phyloP scores from a whole-genome alignment of 2,329 filamentous ascomycete species.

The Arthrobotrys conoides region DNA sequence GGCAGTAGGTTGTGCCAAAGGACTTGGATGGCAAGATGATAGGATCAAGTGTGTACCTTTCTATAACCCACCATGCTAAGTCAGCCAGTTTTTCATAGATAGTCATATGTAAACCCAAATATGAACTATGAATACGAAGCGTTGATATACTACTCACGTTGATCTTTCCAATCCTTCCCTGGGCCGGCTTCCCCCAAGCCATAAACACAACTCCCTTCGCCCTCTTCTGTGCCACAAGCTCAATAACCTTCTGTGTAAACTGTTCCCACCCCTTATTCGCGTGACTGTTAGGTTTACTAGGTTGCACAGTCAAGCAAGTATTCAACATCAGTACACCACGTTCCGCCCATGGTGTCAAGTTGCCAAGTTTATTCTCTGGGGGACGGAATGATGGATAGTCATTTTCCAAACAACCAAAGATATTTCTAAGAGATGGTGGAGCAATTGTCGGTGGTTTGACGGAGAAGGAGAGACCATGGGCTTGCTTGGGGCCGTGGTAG shows the following conservation, averaged over 20 bases:
- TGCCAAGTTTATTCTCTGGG: constrained; percentile 82
- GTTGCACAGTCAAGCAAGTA: constrained; percentile 92
- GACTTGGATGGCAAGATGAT: constrained; percentile 90
- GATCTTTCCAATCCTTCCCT: constrained; percentile 81
- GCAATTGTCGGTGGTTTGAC: constrained; percentile 89
- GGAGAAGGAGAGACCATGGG: constrained; percentile 95
- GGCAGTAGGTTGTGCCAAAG: constrained; percentile 84
- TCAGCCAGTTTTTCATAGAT: constrained; percentile 2
- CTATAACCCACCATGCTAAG: constrained; percentile 18
- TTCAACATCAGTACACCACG: constrained; percentile 93
- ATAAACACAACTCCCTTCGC: constrained; percentile 90
- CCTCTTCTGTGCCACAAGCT: constrained; percentile 83
- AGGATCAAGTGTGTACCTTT: constrained; percentile 82
- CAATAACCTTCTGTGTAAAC: constrained; percentile 92
- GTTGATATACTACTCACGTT: constrained; percentile 68
- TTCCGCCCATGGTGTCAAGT: constrained; percentile 93
- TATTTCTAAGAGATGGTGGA: constrained; percentile 91
- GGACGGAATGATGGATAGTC: constrained; percentile 86
- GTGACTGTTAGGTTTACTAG: constrained; percentile 89
- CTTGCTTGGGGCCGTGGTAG: constrained; percentile 95
- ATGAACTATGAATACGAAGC: too few species aligned
- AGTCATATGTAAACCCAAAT: background rate
- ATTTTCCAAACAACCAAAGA: constrained; percentile 87
- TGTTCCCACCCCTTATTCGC: constrained; percentile 89
- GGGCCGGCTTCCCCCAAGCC: constrained; percentile 91